These are phyloP conservation scores for Hypoxylon intermedium DNA, from an alignment of 495 filamentous ascomycete genomes.

Conservation along the genomic window DNA sequence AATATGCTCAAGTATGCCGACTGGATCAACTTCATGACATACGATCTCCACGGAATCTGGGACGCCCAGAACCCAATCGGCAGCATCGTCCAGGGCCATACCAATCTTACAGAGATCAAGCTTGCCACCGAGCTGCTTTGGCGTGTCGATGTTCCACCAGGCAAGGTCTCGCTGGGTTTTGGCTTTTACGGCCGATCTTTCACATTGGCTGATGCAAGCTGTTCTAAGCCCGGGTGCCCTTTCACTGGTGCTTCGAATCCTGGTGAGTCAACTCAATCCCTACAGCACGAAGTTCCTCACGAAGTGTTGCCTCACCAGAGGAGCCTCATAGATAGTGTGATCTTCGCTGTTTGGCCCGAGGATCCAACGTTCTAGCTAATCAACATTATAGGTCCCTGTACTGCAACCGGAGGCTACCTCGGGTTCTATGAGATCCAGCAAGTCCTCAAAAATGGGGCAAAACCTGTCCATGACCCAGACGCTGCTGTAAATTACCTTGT, in stretches of 20 bases:
- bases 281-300: no score
- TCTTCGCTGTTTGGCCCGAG: no score
- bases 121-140: conserved; percentile 57
- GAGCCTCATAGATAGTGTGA: no score
- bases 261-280: no score
- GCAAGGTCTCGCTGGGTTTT: conserved; percentile 55
- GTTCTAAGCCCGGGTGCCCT: conserved; percentile 36
- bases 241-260: conserved; percentile 41
- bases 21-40: conserved; percentile 64
- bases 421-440: no score
- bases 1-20: conserved; percentile 48
- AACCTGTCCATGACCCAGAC: no score
- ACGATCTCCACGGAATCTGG: conserved; percentile 48
- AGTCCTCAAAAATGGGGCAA: no score
- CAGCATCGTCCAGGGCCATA: conserved; percentile 51
- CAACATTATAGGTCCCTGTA: no score
- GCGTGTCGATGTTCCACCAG: conserved; percentile 54
- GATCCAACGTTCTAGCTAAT: no score
- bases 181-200: conserved; percentile 62
- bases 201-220: conserved; percentile 33
- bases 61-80: conserved; percentile 42
- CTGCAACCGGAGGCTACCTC: no score
- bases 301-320: no score
- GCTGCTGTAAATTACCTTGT: no score
- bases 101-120: conserved; percentile 66